Conservation (phyloP, 163 green algal genomes). For the Scenedesmus sp. region DNA sequence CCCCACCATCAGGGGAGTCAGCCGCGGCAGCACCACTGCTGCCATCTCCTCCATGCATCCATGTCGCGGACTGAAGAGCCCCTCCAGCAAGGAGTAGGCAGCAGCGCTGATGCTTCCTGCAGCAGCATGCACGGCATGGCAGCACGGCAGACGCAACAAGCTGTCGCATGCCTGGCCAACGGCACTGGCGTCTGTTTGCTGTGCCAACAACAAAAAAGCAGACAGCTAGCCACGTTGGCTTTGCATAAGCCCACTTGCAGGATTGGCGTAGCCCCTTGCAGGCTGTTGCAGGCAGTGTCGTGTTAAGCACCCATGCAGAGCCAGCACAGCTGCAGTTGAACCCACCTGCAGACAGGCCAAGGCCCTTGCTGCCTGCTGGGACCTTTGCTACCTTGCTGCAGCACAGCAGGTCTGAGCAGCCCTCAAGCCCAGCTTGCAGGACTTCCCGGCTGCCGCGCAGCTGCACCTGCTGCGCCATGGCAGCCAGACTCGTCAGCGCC, state of each 20-base stretch:
- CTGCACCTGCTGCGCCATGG: background rate
- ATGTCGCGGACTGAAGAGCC: constrained; percentile 64
- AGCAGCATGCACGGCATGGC: background rate
- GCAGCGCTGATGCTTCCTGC: constrained; percentile 56
- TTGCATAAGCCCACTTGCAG: background rate
- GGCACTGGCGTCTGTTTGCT: background rate
- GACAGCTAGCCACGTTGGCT: background rate
- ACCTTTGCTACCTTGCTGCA: constrained; percentile 21
- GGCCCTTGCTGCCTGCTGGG: constrained; percentile 2
- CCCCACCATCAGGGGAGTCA: constrained; percentile 67
- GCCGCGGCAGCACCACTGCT: constrained; percentile 63
- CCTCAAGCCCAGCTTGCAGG: constrained; percentile 29
- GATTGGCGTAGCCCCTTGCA: background rate
- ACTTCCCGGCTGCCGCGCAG: constrained; percentile 38
- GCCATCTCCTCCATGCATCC: constrained; percentile 56
- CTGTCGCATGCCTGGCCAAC: background rate
- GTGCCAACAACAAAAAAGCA: background rate
- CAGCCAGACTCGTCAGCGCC: constrained; percentile 50
- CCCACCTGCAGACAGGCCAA: constrained; percentile 39
- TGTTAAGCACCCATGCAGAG: background rate
- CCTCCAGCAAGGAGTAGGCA: constrained; percentile 59
- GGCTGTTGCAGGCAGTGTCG: background rate
- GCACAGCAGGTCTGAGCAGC: constrained; percentile 42
- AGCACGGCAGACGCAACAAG: background rate
- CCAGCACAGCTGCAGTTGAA: background rate